Evolutionary conservation across 257 asterid genomes (phyloP).

Genomic region (Nicotiana undulata): DNA sequence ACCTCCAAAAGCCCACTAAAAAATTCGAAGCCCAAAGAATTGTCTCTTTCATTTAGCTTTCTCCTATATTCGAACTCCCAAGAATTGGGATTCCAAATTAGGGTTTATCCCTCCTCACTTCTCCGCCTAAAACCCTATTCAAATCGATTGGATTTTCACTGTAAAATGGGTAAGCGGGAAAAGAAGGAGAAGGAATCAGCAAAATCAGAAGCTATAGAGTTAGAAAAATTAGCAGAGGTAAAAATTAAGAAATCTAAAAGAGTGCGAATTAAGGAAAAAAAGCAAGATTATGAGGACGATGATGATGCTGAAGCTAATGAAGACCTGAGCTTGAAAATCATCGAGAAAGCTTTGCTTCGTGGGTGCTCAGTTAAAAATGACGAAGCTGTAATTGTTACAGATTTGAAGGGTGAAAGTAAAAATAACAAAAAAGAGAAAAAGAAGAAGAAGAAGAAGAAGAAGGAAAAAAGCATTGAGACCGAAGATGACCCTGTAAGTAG

Average conservation of each 20-base stretch:
- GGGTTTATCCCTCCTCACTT: not conserved
- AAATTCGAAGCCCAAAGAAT: not conserved
- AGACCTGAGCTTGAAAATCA: slow-evolving; percentile 71
- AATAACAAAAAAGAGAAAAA: slow-evolving; percentile 38
- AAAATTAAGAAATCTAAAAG: not conserved
- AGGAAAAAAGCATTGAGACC: slow-evolving; percentile 18
- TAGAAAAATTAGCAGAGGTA: not conserved
- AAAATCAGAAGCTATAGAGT: not conserved
- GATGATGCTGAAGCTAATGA: slow-evolving; percentile 74
- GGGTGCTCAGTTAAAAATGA: slow-evolving; percentile 6
- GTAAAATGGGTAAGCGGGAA: not conserved
- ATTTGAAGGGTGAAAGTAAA: slow-evolving; percentile 27
- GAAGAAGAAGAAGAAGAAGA: slow-evolving; percentile 27
- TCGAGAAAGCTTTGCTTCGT: slow-evolving; percentile 49
- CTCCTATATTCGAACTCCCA: not conserved
- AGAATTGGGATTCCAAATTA: not conserved
- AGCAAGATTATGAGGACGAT: not conserved
- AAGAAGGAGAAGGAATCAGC: not conserved
- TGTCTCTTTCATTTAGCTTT: not conserved
- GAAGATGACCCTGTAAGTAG: slow-evolving; percentile 32
- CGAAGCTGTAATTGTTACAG: slow-evolving; percentile 23
- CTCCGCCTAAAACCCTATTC: not conserved
- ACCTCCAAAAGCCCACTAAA: not conserved
- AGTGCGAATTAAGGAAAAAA: not conserved
- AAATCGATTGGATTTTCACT: not conserved